Evolutionary conservation across 2,329 filamentous ascomycete species (phyloP), one percentile per base, ranked within the genome.

Genomic region (Colletotrichum musicola): DNA sequence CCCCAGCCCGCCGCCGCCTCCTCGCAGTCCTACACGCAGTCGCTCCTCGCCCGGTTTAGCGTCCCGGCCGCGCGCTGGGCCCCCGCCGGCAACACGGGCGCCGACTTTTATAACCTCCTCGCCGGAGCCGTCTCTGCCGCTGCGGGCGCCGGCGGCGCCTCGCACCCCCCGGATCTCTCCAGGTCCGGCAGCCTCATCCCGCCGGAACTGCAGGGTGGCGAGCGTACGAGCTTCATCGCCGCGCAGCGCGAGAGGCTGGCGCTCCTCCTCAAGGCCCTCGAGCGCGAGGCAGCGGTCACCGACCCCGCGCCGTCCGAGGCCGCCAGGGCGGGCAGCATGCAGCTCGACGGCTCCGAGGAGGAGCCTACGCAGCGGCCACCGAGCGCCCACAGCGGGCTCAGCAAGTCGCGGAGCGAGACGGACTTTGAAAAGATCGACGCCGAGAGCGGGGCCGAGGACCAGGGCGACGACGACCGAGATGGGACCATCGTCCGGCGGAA

Each of bases 391-490:
- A 87, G 85, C 70, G 89, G 84, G 3, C 81, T 97, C 74, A 91
- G 89, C 74, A 95, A 95, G 82, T 95, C 93, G 76, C 90, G 90
- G 71, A 97, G 93, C 78, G 94, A 97, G 77, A 89, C 88, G 20
- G 95, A 97, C 74, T 98, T 98, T 76, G 94, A 97, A 76, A 93
- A 93, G 77, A 93, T 97, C 73, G 92, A 96, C 71, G 89, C 90
- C 40, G 92, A 95, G 76, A 91, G 90, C 74, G 86, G 86, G 10
- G 82, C 82, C 27, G 90, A 88, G 75, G 73, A 75, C 16, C 55
- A 64, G 18, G 74, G 72, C 40, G 62, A 30, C 38, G 62, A 65
- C 22, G 49, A 49, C 20, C 87, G 88, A 53, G 84, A 82, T 38
- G 83, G 74, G 10, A 75, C 74, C 18, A 74, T 81, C 18, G 74